These are phyloP conservation scores for Spathaspora hagerdaliae DNA, from an alignment of 805 yeast species.

Conservation along the genomic window DNA sequence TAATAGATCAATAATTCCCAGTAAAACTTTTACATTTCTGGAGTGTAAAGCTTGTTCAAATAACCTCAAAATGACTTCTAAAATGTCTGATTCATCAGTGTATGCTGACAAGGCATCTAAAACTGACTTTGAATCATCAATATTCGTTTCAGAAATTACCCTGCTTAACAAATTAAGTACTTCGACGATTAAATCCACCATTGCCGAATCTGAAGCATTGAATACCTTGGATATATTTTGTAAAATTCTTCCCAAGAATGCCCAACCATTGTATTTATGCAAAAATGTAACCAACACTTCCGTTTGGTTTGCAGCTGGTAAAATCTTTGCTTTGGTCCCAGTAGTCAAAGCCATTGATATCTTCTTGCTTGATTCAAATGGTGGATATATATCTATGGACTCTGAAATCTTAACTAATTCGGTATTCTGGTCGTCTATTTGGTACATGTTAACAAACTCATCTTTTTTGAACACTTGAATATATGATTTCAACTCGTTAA, in stretches of 20 bases:
- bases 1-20: constrained; percentile 47
- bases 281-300: constrained; percentile 58
- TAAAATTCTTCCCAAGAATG: constrained; percentile 71
- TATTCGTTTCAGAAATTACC: constrained; percentile 38
- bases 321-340: constrained; percentile 67
- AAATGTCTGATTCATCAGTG: constrained; percentile 54
- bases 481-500: constrained; percentile 57
- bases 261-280: constrained; percentile 82
- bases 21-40: constrained; percentile 44
- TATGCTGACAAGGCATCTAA: constrained; percentile 43
- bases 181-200: constrained; percentile 38
- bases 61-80: constrained; percentile 60
- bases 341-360: constrained; percentile 38
- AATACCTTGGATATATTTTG: constrained; percentile 53
- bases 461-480: constrained; percentile 44
- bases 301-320: constrained; percentile 43
- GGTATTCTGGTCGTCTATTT: constrained; percentile 49
- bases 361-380: constrained; percentile 45
- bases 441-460: constrained; percentile 37
- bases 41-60: constrained; percentile 64
- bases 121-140: constrained; percentile 18
- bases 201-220: constrained; percentile 33
- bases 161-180: constrained; percentile 49
- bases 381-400: constrained; percentile 50
- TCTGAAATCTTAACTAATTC: constrained; percentile 50